phyloP scores from a whole-genome alignment of 768 basidiomycete species.

The Boletus edulis region DNA sequence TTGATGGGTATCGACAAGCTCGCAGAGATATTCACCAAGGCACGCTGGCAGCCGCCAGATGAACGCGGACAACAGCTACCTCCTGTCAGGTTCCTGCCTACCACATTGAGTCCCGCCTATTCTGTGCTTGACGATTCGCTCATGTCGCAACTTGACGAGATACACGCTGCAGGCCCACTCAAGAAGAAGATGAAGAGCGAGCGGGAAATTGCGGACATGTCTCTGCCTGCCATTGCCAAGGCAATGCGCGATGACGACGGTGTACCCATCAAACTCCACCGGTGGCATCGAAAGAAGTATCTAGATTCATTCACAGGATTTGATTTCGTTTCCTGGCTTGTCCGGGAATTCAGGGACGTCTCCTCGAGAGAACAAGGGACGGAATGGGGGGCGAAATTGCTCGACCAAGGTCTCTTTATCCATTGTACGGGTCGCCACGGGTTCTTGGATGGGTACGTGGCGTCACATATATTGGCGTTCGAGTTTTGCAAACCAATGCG shows the following conservation, averaged over 20 bases:
- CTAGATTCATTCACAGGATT: slow-evolving; percentile 85
- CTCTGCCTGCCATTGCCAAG: slow-evolving; percentile 64
- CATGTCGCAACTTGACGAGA: slow-evolving; percentile 76
- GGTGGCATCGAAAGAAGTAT: slow-evolving; percentile 76
- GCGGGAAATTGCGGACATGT: slow-evolving; percentile 65
- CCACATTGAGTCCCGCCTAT: slow-evolving; percentile 78
- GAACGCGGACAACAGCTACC: slow-evolving; percentile 41
- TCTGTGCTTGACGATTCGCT: slow-evolving; percentile 78
- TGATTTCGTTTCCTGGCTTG: slow-evolving; percentile 89
- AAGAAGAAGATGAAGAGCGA: slow-evolving; percentile 82
- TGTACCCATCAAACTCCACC: slow-evolving; percentile 77
- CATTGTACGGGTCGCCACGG: slow-evolving; percentile 77
- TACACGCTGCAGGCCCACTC: slow-evolving; percentile 71
- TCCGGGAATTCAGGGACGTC: slow-evolving; percentile 88
- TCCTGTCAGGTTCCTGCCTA: slow-evolving; percentile 76
- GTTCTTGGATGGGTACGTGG: slow-evolving; percentile 81
- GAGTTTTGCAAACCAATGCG: slow-evolving; percentile 1
- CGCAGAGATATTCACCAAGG: slow-evolving; percentile 81
- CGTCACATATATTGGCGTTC: background rate
- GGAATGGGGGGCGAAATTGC: slow-evolving; percentile 74
- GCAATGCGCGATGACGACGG: slow-evolving; percentile 86
- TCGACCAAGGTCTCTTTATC: slow-evolving; percentile 82
- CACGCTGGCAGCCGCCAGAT: slow-evolving; percentile 68
- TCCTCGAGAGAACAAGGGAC: slow-evolving; percentile 76
- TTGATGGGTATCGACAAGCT: slow-evolving; percentile 90